Evolutionary conservation across 1,284 basidiomycete genomes (phyloP).

Genomic region (Trichosporon faecale): DNA sequence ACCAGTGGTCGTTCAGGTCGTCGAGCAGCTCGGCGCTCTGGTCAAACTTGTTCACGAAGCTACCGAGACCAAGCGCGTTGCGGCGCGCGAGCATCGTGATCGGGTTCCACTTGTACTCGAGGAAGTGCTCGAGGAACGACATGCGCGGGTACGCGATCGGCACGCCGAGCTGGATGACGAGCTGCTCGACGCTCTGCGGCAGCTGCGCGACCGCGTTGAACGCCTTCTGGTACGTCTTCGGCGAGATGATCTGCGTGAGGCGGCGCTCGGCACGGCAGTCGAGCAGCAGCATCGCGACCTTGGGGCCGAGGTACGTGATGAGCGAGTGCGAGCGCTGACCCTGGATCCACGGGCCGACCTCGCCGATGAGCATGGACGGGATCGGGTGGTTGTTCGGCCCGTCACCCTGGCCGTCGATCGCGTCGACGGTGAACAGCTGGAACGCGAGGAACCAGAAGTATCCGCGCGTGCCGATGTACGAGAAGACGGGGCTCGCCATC

Average conservation of each 20-base stretch:
- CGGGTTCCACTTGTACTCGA: slow-evolving; percentile 79
- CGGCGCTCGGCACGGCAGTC: slow-evolving; percentile 88
- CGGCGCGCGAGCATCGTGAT: slow-evolving; percentile 63
- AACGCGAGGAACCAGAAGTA: slow-evolving; percentile 88
- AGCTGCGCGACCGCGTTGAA: slow-evolving; percentile 63
- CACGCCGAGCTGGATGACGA: slow-evolving; percentile 73
- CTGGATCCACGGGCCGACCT: slow-evolving; percentile 68
- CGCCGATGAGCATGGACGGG: slow-evolving; percentile 71
- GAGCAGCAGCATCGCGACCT: slow-evolving; percentile 68
- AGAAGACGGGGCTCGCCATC: slow-evolving; percentile 73
- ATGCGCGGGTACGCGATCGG: slow-evolving; percentile 77
- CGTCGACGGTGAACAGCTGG: slow-evolving; percentile 79
- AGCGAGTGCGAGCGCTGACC: slow-evolving; percentile 73
- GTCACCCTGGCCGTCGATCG: slow-evolving; percentile 69
- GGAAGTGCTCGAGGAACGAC: slow-evolving; percentile 69
- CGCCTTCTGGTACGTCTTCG: slow-evolving; percentile 65
- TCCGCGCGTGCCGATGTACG: slow-evolving; percentile 63
- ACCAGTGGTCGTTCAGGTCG: slow-evolving; percentile 92
- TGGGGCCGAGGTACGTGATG: slow-evolving; percentile 58
- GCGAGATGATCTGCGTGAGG: slow-evolving; percentile 73
- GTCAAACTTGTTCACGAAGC: slow-evolving; percentile 87
- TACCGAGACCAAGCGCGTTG: slow-evolving; percentile 61
- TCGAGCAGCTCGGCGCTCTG: slow-evolving; percentile 85
- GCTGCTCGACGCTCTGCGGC: slow-evolving; percentile 68
- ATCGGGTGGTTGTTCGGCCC: slow-evolving; percentile 61